A percentile compares a stretch with the other conserved stretches of the same genome.
Conservation (phyloP, 805 yeast genomes). For the Pichia nanzhaoensis region DNA sequence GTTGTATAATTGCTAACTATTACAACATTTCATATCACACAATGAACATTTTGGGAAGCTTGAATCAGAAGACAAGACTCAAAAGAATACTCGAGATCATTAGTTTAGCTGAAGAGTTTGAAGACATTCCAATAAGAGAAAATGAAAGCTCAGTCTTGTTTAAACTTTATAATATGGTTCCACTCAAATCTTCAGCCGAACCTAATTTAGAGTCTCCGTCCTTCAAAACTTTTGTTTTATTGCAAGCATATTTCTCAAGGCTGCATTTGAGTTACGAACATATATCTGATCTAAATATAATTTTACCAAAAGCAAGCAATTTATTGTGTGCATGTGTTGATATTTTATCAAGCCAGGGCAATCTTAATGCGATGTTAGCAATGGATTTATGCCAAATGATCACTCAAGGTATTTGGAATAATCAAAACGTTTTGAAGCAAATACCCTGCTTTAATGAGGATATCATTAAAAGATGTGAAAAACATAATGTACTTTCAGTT, state of each 20-base stretch:
- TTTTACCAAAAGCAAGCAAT: constrained; percentile 44
- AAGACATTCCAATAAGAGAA: constrained; percentile 50
- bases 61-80: constrained; percentile 51
- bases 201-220: constrained; percentile 42
- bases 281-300: constrained; percentile 44
- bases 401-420: constrained; percentile 79
- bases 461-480: constrained; percentile 48
- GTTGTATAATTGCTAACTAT: constrained; percentile 69
- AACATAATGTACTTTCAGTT: constrained; percentile 57
- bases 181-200: constrained; percentile 43
- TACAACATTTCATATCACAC: constrained; percentile 60
- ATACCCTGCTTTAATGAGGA: constrained; percentile 58
- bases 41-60: constrained; percentile 52
- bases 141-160: constrained; percentile 47
- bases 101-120: constrained; percentile 68
- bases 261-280: constrained; percentile 56
- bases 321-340: constrained; percentile 68
- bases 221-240: constrained; percentile 63
- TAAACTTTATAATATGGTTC: constrained; percentile 52
- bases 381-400: constrained; percentile 89
- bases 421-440: constrained; percentile 72
- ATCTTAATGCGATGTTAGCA: constrained; percentile 66
- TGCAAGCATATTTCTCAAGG: constrained; percentile 80
- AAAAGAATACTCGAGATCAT: constrained; percentile 58
- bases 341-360: constrained; percentile 71